These are phyloP conservation scores for Telfairia occidentalis DNA, from an alignment of 331 rosid species.

Conservation along the genomic window DNA sequence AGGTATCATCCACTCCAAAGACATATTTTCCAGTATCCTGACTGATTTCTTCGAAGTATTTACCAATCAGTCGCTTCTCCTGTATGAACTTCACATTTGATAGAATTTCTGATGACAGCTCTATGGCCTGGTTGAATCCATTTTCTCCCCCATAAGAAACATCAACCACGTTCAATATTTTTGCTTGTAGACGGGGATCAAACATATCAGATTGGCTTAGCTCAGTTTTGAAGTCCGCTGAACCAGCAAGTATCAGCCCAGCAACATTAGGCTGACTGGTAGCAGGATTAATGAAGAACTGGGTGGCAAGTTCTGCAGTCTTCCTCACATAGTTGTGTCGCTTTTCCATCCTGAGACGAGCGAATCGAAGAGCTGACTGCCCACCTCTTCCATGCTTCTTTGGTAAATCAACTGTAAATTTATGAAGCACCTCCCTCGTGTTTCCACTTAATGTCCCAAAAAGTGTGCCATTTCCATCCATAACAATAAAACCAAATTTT, in stretches of 20 bases:
- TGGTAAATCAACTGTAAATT: slow-evolving; percentile 52
- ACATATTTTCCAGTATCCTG: slow-evolving; percentile 67
- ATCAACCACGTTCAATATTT: slow-evolving; percentile 54
- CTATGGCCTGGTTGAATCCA: slow-evolving; percentile 64
- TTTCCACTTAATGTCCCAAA: slow-evolving; percentile 64
- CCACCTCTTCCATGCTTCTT: slow-evolving; percentile 74
- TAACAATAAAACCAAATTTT: slow-evolving; percentile 56
- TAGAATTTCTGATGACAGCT: slow-evolving; percentile 45
- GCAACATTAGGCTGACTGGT: slow-evolving; percentile 66
- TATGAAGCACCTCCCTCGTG: slow-evolving; percentile 62
- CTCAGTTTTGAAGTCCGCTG: slow-evolving; percentile 66
- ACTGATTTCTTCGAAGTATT: slow-evolving; percentile 55
- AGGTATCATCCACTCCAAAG: slow-evolving; percentile 56
- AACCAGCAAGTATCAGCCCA: slow-evolving; percentile 66
- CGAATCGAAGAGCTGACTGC: slow-evolving; percentile 63
- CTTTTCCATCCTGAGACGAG: slow-evolving; percentile 66
- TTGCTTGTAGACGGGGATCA: slow-evolving; percentile 59
- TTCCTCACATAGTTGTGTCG: slow-evolving; percentile 61
- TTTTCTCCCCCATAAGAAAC: slow-evolving; percentile 68
- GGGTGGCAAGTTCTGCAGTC: slow-evolving; percentile 68
- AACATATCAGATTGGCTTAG: slow-evolving; percentile 68
- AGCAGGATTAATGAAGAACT: slow-evolving; percentile 54
- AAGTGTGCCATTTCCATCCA: slow-evolving; percentile 69
- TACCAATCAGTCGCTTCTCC: slow-evolving; percentile 55
- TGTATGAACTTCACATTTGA: slow-evolving; percentile 62